Conservation (phyloP, 1,139 yeast genomes). For the Suhomyces guaymorum region DNA sequence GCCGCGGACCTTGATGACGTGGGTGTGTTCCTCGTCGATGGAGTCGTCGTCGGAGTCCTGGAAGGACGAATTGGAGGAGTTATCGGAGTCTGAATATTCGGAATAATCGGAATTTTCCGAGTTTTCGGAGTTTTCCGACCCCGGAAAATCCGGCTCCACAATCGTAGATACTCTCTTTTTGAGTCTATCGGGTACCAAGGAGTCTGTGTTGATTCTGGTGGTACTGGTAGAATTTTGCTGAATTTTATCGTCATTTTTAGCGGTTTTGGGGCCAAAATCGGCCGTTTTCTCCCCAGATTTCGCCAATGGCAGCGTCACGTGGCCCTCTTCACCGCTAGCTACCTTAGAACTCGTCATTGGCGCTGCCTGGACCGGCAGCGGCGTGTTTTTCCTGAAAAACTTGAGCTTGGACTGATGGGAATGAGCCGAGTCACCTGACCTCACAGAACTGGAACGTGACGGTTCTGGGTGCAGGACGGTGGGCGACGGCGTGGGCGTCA, state of each 20-base stretch:
- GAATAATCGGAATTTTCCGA: conserved; percentile 10
- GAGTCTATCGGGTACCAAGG: conserved; percentile 9
- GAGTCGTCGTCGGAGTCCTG: conserved; percentile 30
- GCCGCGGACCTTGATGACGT: conserved; percentile 26
- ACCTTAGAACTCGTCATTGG: too few species aligned
- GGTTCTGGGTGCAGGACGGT: conserved; percentile 2
- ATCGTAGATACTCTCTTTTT: conserved; percentile 26
- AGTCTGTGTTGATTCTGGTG: too few species aligned
- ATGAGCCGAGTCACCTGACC: conserved; percentile 2
- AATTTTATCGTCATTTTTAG: too few species aligned
- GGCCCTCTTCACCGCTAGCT: too few species aligned
- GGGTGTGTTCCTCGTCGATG: conserved; percentile 29
- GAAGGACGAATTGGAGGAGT: too few species aligned
- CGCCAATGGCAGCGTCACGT: too few species aligned
- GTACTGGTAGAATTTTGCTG: too few species aligned
- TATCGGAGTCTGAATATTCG: conserved; percentile 12
- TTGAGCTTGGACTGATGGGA: conserved; percentile 5
- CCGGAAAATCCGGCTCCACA: conserved; percentile 22
- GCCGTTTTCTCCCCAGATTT: too few species aligned
- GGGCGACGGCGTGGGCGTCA: conserved; percentile 8
- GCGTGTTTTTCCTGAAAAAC: conserved; percentile 7
- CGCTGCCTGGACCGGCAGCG: too few species aligned
- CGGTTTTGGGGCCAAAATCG: conserved; percentile 1
- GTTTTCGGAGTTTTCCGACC: conserved; percentile 4
- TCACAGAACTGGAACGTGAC: conserved; percentile 11